These are phyloP conservation scores for Physcomitrium patens DNA, from an alignment of 225 moss, liverwort and hornwort genomes.

Conservation along the genomic window DNA sequence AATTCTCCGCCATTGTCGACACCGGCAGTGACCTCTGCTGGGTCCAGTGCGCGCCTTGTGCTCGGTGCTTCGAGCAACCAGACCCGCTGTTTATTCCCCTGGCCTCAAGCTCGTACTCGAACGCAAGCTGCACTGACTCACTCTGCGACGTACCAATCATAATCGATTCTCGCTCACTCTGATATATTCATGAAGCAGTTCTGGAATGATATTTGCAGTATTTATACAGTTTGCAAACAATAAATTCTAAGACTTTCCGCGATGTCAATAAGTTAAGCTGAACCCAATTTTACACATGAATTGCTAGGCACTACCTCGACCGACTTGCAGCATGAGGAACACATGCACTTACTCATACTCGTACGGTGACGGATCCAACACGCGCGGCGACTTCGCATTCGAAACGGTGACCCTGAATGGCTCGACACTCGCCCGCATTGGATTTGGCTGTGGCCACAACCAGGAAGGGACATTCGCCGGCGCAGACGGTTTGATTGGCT, in stretches of 20 bases:
- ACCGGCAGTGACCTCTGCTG: conserved; percentile 62
- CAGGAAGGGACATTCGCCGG: conserved; percentile 40
- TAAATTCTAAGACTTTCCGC: too few relatives aligned
- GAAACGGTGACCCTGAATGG: conserved; percentile 38
- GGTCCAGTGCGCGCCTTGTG: conserved; percentile 76
- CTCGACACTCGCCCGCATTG: conserved; percentile 24
- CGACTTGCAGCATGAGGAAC: conserved; percentile 16
- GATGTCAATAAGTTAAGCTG: too few relatives aligned
- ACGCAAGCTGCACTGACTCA: conserved; percentile 32
- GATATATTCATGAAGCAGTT: too few relatives aligned
- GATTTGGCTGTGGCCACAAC: conserved; percentile 48
- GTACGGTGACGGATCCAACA: conserved; percentile 52
- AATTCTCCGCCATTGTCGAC: conserved; percentile 40
- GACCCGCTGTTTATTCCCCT: conserved; percentile 34
- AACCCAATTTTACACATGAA: too few relatives aligned
- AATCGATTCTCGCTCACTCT: neutral
- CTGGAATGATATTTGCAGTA: too few relatives aligned
- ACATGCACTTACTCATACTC: conserved; percentile 42
- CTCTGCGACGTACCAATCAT: conserved; percentile 37
- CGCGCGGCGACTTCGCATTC: conserved; percentile 41
- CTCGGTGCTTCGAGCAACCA: conserved; percentile 56
- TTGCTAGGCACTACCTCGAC: conserved; percentile 36
- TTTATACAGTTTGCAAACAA: too few relatives aligned
- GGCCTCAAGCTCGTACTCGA: conserved; percentile 37
- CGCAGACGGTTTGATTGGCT: conserved; percentile 42